These are phyloP conservation scores for Fusarium tjaetaba DNA, from an alignment of 2,329 filamentous ascomycete species.

Conservation along the genomic window DNA sequence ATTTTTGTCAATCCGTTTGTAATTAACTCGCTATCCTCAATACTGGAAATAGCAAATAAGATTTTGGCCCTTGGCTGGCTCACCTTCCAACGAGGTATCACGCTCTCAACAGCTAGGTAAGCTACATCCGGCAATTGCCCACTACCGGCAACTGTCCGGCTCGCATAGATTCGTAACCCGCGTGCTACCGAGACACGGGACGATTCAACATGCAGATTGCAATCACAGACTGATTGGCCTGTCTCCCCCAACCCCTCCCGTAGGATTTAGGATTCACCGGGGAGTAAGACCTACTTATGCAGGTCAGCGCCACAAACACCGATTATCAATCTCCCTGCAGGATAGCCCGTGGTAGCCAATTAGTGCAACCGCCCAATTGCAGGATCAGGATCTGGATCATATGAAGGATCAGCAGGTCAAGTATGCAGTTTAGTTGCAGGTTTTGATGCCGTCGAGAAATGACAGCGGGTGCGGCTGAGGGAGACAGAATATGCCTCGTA, in stretches of 20 bases:
- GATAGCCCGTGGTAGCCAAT: background rate
- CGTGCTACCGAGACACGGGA: background rate
- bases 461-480: background rate
- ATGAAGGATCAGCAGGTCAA: background rate
- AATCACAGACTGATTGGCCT: background rate
- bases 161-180: background rate
- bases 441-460: background rate
- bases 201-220: background rate
- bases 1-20: no score
- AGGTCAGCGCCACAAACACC: background rate
- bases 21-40: no score
- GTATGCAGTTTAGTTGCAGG: no score
- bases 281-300: background rate
- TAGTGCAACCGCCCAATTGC: no score
- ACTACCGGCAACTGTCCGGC: background rate
- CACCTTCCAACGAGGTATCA: accelerated
- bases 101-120: accelerated
- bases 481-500: background rate
- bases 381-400: background rate
- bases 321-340: background rate
- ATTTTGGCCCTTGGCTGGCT: no score
- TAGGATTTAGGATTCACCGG: background rate
- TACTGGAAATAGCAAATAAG: no score
- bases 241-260: background rate
- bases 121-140: background rate